Base-by-base conservation (phyloP, 2,329 filamentous ascomycete genomes). In the Ceratocystis harringtonii region DNA sequence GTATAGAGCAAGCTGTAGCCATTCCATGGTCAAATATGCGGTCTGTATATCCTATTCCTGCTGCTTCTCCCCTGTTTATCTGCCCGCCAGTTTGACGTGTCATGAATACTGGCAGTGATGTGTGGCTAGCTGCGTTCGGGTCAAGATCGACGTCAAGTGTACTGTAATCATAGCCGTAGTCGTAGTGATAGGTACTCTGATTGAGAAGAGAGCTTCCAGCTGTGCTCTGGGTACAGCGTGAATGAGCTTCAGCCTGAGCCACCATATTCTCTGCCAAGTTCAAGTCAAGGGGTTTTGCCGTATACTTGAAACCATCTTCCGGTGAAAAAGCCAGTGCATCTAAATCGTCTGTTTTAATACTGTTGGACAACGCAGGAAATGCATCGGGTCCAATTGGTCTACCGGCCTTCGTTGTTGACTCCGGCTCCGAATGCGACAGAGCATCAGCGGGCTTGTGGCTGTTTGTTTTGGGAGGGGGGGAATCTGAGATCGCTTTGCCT, bases 11-110 rank as follows among this genome's bases (percentile, higher is more conserved):
- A 85, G 82, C 75, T 92, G 45, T 86, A 83, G 36, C 10, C 36
- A 8, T 41, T 15, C 36, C 17, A 87, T 86, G 45, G 90, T 78
- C 1, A 87, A 83, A 57, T 5, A 30, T 1, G 22, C 28, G 22
- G 0, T 84, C 85, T 66, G 89, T 83, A 12, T 91, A 32, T 15
- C 12, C 22, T 7, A 17, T 30, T 28, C 30, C 28, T 17, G 52
- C 22, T n/a, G 28, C 50, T 1, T 15, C 55, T 7, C 12, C 55
- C 7, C 55, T 58, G 12, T 1, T 12, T 30, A 19, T 8, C 28
- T 58, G 55, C 5, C 55, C 28, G n/a, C 30, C 28, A 36, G 19
- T 48, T 22, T 48, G 45, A 1, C 45, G 17, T 15, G 50, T 15
- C 50, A 55, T 55, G 28, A 22, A 52, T 57, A 10, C 25, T n/a